Evolutionary conservation across 176 grass and related monocot species (phyloP).

Genomic region (Calamus simplicifolius): DNA sequence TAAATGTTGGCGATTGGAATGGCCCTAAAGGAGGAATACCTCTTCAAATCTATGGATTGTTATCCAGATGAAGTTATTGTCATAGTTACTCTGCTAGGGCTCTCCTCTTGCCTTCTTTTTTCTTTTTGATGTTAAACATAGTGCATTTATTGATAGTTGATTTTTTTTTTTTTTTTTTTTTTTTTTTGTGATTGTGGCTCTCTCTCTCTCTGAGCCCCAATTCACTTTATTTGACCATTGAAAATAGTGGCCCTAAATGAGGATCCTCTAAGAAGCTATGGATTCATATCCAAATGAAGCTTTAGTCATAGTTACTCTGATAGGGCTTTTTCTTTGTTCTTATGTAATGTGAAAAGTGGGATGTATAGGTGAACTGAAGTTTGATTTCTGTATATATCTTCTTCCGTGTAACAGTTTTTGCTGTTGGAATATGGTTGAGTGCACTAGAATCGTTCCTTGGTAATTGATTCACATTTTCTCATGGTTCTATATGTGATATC

Average conservation of each 20-base stretch:
- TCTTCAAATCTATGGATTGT: not conserved
- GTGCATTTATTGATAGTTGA: too few relatives aligned
- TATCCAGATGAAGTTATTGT: not conserved
- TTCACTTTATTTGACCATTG: not conserved
- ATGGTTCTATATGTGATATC: too few relatives aligned
- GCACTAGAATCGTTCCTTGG: too few relatives aligned
- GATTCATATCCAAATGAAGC: not conserved
- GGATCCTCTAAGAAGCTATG: not conserved
- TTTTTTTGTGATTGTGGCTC: too few relatives aligned
- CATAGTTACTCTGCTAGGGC: not conserved
- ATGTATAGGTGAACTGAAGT: too few relatives aligned
- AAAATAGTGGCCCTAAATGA: not conserved
- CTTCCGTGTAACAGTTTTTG: too few relatives aligned
- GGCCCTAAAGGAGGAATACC: constrained; percentile 1
- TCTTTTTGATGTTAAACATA: not conserved
- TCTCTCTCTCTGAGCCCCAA: too few relatives aligned
- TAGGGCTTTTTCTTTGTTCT: not conserved
- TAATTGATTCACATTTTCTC: too few relatives aligned
- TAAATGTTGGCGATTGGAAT: not conserved
- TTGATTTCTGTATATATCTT: too few relatives aligned
- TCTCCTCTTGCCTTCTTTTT: not conserved
- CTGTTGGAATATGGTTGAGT: too few relatives aligned
- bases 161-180: too few relatives aligned
- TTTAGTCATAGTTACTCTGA: constrained; percentile 5
- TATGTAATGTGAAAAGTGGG: too few relatives aligned